phyloP scores from a whole-genome alignment of 2,329 filamentous ascomycete genomes.

The Alternaria ventricosa region DNA sequence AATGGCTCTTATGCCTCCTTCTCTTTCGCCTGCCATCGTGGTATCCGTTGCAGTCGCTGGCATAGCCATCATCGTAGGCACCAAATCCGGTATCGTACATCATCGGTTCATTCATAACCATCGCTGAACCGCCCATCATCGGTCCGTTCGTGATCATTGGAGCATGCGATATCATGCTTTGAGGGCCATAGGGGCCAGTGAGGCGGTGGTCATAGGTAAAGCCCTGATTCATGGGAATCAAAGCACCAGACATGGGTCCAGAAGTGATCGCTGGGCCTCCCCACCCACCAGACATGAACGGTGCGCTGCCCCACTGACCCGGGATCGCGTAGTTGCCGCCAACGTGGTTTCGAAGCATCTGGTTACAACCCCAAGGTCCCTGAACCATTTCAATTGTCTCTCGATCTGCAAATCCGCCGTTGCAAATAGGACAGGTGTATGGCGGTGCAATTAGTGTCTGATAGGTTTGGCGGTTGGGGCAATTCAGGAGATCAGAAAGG shows the following conservation, averaged over 20 bases:
- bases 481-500: constrained; percentile 50
- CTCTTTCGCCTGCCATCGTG: constrained; percentile 12
- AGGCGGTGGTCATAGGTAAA: constrained; percentile 28
- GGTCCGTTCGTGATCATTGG: constrained; percentile 4
- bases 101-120: constrained; percentile 4
- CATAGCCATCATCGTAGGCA: constrained; percentile 10
- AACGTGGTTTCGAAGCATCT: constrained; percentile 35
- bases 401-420: constrained; percentile 34
- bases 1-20: constrained; percentile 26
- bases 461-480: constrained; percentile 45
- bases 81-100: background rate
- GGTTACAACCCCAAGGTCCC: constrained; percentile 41
- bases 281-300: constrained; percentile 20
- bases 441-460: constrained; percentile 37
- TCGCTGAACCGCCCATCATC: constrained; percentile 1
- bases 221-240: constrained; percentile 14
- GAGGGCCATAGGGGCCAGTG: constrained; percentile 23
- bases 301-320: constrained; percentile 34
- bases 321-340: constrained; percentile 35
- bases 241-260: constrained; percentile 18
- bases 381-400: constrained; percentile 43
- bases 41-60: constrained; percentile 12
- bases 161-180: constrained; percentile 6
- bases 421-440: constrained; percentile 37
- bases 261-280: constrained; percentile 13